Conservation (phyloP, 2,329 filamentous ascomycete genomes). For the Lasiodiplodia gonubiensis region DNA sequence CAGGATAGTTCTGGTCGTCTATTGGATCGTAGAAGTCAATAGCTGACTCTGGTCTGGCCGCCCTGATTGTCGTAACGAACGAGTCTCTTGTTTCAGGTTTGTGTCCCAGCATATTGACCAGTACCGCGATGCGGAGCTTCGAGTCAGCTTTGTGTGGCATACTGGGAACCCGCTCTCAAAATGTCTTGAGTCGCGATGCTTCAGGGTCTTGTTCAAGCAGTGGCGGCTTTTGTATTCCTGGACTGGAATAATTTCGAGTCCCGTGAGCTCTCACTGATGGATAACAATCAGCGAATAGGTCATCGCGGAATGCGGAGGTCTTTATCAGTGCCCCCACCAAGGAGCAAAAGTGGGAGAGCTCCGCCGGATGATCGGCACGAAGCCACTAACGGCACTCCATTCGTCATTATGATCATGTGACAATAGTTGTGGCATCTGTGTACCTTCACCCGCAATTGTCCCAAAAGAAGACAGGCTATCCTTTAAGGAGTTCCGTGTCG, state of each 20-base stretch:
- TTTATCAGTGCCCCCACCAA: constrained; percentile 17
- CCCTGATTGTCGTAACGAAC: neutral
- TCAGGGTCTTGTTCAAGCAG: neutral
- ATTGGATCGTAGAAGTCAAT: constrained; percentile 28
- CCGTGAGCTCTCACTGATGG: neutral
- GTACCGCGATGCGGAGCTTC: constrained; percentile 19
- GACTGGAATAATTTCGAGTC: neutral
- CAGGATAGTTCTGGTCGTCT: constrained; percentile 17
- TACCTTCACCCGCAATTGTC: too few relatives aligned
- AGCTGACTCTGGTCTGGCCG: neutral
- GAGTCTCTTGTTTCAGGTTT: constrained; percentile 11
- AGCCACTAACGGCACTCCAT: neutral
- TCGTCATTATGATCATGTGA: neutral
- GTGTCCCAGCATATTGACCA: constrained; percentile 6
- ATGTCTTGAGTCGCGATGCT: neutral
- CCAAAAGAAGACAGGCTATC: too few relatives aligned
- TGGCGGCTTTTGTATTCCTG: neutral
- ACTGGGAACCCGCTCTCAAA: neutral
- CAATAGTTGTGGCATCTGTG: neutral
- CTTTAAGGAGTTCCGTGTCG: too few relatives aligned
- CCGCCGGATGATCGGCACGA: constrained; percentile 6
- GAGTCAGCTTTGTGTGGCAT: constrained; percentile 17
- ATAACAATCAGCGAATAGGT: neutral
- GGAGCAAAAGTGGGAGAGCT: constrained; percentile 18
- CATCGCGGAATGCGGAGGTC: constrained; percentile 11